Evolutionary conservation across 176 grass and related monocot genomes (phyloP).

Genomic region (Zea luxurians): DNA sequence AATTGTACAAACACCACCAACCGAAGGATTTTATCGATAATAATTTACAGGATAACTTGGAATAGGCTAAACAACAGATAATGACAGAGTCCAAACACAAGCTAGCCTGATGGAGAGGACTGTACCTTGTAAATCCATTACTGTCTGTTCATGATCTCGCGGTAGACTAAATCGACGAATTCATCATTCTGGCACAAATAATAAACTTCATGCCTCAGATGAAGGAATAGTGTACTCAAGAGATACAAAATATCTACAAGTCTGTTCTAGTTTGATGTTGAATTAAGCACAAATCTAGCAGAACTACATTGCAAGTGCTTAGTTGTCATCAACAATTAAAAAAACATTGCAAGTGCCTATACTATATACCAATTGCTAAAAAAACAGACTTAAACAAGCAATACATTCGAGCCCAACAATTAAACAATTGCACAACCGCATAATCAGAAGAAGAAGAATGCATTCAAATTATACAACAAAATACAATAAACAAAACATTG

Average conservation of each 20-base stretch:
- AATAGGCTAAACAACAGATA: neutral
- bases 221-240: neutral
- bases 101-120: neutral
- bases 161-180: slow-evolving; percentile 57
- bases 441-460: neutral
- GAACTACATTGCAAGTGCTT: neutral
- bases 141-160: slow-evolving; percentile 55
- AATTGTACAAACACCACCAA: slow-evolving; percentile 7
- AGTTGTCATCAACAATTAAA: neutral
- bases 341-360: too few relatives aligned
- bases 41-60: slow-evolving; percentile 31
- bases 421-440: neutral
- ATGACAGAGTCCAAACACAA: neutral
- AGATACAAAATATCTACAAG: neutral
- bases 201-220: neutral
- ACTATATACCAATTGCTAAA: neutral
- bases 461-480: slow-evolving; percentile 6
- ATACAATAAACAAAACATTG: neutral
- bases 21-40: slow-evolving; percentile 6
- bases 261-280: neutral
- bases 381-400: neutral
- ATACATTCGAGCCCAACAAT: neutral
- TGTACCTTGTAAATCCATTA: slow-evolving; percentile 22
- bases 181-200: slow-evolving; percentile 42
- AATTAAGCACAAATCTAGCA: neutral